Evolutionary conservation across 1,139 yeast genomes (phyloP).

Genomic region (Kluyveromyces sp.): DNA sequence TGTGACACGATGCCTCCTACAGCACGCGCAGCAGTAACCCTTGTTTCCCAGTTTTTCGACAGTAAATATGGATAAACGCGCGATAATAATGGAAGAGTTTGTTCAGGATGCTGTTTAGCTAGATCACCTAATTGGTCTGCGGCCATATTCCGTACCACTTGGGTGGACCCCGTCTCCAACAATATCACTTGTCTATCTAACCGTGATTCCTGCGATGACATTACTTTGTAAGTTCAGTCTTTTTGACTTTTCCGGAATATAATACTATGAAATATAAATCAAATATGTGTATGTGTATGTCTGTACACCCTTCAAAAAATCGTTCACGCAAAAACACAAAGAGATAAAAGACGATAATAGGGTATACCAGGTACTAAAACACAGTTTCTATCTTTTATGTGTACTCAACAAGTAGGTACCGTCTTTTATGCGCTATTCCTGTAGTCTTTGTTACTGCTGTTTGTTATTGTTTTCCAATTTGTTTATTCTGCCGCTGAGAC

Average conservation of each 20-base stretch:
- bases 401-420: not conserved
- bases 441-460: not conserved
- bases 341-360: too few relatives aligned
- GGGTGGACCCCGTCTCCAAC: slow-evolving; percentile 91
- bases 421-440: not conserved
- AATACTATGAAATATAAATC: too few relatives aligned
- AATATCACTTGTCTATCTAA: slow-evolving; percentile 70
- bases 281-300: too few relatives aligned
- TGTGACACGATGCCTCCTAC: slow-evolving; percentile 87
- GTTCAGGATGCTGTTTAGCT: slow-evolving; percentile 93
- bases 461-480: not conserved
- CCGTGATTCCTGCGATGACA: slow-evolving; percentile 35
- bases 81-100: slow-evolving; percentile 70
- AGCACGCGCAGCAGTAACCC: slow-evolving; percentile 91
- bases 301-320: too few relatives aligned
- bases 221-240: slow-evolving; percentile 3
- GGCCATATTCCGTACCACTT: slow-evolving; percentile 89
- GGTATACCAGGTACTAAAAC: too few relatives aligned
- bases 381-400: too few relatives aligned
- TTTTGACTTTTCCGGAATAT: too few relatives aligned
- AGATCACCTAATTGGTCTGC: slow-evolving; percentile 95
- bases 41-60: slow-evolving; percentile 88
- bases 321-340: too few relatives aligned
- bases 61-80: slow-evolving; percentile 85
- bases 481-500: slow-evolving; percentile 3